Evolutionary conservation across 805 yeast genomes (phyloP).

Genomic region (Candida ascalaphidarum): DNA sequence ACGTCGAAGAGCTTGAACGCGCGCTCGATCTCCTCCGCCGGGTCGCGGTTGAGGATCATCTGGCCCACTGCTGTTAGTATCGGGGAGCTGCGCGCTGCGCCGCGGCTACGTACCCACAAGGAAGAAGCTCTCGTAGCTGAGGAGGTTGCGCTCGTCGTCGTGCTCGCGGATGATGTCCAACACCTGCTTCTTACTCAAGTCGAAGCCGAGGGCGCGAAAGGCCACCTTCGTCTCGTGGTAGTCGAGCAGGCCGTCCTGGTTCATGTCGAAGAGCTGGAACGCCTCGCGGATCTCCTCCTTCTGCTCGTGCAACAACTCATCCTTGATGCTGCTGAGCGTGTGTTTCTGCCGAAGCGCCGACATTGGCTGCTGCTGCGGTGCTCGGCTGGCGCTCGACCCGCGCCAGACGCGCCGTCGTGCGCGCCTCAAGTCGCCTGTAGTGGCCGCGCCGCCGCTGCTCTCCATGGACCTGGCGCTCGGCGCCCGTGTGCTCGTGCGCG

Average conservation of each 20-base stretch:
- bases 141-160: conserved; percentile 66
- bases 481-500: conserved; percentile 25
- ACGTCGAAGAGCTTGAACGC: conserved; percentile 89
- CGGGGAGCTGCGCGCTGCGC: background rate
- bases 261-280: conserved; percentile 84
- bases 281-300: conserved; percentile 90
- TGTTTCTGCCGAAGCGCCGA: conserved; percentile 5
- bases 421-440: no score
- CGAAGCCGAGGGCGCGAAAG: conserved; percentile 88
- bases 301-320: conserved; percentile 75
- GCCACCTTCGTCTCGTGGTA: conserved; percentile 94
- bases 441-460: no score
- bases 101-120: conserved; percentile 47
- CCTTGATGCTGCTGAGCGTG: conserved; percentile 37
- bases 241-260: conserved; percentile 81
- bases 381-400: no score
- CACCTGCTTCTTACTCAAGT: conserved; percentile 66
- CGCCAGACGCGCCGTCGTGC: no score
- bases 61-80: conserved; percentile 54
- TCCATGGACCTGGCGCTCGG: no score
- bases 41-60: conserved; percentile 80
- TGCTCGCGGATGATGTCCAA: conserved; percentile 71
- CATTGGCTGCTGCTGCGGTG: background rate
- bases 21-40: conserved; percentile 81
- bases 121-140: conserved; percentile 76